Evolutionary conservation across 148 eudicot genomes (phyloP).

Genomic region (Silene conica): DNA sequence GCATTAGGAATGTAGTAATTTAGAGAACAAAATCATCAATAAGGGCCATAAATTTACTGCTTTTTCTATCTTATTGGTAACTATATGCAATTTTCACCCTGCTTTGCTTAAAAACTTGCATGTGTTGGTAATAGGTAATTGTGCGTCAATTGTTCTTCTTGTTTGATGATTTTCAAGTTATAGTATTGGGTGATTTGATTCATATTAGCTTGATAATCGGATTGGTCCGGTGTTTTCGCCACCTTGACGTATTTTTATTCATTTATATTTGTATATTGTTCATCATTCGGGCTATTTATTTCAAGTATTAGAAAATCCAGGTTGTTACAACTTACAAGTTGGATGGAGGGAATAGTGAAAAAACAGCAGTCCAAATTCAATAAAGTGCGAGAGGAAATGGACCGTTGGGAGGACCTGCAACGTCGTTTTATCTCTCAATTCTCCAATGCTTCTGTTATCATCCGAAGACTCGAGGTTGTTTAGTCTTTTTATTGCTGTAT

Average conservation of each 20-base stretch:
- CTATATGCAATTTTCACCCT: not conserved
- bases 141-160: not conserved
- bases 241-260: not conserved
- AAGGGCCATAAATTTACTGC: not conserved
- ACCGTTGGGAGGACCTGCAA: slow-evolving; percentile 52
- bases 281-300: not conserved
- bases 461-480: slow-evolving; percentile 46
- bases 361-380: slow-evolving; percentile 51
- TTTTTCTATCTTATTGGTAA: not conserved
- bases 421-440: slow-evolving; percentile 47
- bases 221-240: not conserved
- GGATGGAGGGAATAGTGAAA: slow-evolving; percentile 48
- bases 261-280: no score
- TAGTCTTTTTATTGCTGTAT: not conserved
- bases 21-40: no score
- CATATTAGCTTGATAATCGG: no score
- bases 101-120: not conserved
- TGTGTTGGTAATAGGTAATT: not conserved
- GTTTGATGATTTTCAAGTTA: no score
- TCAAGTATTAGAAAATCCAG: not conserved
- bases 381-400: slow-evolving; percentile 43
- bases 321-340: not conserved
- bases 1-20: no score
- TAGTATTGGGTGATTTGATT: no score
- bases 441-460: slow-evolving; percentile 45